Percentiles rank a stretch among this genome's conserved stretches.
Evolutionary conservation across 2,329 filamentous ascomycete species (phyloP).

Genomic region (Cladosporium phlei): DNA sequence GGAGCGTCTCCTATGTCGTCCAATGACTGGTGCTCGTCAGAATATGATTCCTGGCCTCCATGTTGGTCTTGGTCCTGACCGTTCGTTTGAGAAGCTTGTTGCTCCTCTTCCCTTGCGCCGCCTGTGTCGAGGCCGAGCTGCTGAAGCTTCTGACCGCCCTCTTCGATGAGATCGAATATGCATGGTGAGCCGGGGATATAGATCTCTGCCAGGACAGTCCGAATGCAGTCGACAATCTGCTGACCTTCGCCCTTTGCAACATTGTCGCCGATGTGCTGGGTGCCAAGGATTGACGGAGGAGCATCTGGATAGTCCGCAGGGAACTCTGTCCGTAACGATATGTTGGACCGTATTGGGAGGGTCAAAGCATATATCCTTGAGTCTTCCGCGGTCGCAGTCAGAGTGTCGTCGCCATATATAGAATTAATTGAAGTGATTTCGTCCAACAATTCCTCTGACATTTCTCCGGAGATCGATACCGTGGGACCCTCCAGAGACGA

Average conservation of each 20-base stretch:
- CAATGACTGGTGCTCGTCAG: conserved; percentile 30
- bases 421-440: conserved; percentile 79
- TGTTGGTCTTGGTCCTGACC: conserved; percentile 23
- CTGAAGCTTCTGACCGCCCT: conserved; percentile 31
- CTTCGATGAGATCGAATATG: conserved; percentile 84
- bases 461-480: conserved; percentile 11
- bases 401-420: conserved; percentile 69
- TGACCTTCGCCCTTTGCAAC: conserved; percentile 66
- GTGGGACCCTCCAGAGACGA: no score
- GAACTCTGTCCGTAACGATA: conserved; percentile 60
- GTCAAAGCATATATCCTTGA: conserved; percentile 54
- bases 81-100: conserved; percentile 13
- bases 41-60: conserved; percentile 6
- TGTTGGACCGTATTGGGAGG: conserved; percentile 58
- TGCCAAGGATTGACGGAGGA: conserved; percentile 69
- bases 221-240: conserved; percentile 63
- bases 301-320: conserved; percentile 68
- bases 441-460: conserved; percentile 54
- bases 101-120: conserved; percentile 6
- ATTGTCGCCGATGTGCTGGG: conserved; percentile 67
- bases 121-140: conserved; percentile 25
- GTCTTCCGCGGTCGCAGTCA: conserved; percentile 33
- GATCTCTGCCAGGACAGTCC: conserved; percentile 60
- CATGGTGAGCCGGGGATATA: conserved; percentile 75
- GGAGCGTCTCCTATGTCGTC: conserved; percentile 39